Evolutionary conservation across 805 yeast species (phyloP), one percentile per base, ranked within the genome.

Genomic region (Ogataea sp.): DNA sequence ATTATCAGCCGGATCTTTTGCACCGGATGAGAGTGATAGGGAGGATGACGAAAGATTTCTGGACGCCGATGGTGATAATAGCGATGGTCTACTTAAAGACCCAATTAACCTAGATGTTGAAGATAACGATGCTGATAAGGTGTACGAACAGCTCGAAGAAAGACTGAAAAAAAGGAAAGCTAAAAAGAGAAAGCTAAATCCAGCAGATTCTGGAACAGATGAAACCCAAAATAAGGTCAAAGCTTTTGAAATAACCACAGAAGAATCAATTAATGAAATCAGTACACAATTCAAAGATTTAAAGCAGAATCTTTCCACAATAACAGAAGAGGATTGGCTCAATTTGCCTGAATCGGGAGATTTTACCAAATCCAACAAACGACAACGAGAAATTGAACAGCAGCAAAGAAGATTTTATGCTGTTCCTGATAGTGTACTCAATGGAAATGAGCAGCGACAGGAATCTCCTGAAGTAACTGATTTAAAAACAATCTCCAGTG

Each of bases 341-440:
- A 70, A 66, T 43, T 53, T 90, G 3, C 97, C 97, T 0, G 96
- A 87, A 45, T 93, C 86, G 2, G 83, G 87, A 1, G 97, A 90
- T 58, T 65, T 85, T 51, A 93, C 98, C 0, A 71, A 78, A 51
- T 67, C 76, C 41, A 87, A 87, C 58, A 86, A 88, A 48, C 63
- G 97, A 40, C 64, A 72, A 36, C 64, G 96, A 39, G 57, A 77
- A 33, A 68, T 78, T 39, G 72, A 74, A 35, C 82, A 80, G 51
- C 70, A 66, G 48, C 74, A 75, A 42, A 78, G 80, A 45, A 64
- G 96, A 43, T 75, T 73, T 32, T 90, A 87, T 55, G 87, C 95
- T 9, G 84, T 83, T 2, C 93, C 96, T 0, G 97, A 90, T 55
- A 54, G 76, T 1, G 57, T 86, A 6, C 49, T 83, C 2, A 57